Base-by-base conservation (phyloP, 2,329 filamentous ascomycete genomes). In the Chaetomium sp. region DNA sequence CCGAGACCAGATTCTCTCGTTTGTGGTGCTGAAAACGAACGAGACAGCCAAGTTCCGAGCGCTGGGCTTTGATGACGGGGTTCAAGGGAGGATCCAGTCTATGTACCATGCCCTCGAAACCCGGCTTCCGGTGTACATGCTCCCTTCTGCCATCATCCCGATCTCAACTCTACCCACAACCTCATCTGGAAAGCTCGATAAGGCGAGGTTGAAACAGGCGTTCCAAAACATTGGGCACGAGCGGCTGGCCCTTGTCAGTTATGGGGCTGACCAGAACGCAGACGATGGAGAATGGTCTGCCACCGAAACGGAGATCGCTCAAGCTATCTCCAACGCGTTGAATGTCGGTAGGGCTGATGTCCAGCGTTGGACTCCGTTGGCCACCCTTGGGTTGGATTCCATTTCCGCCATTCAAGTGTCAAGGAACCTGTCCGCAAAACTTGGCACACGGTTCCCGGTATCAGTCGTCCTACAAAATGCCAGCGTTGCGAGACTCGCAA, bases 331-430 rank as follows among this genome's bases (percentile, higher is more conserved):
- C 0, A 70, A 80, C 5, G 77, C 82, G 0, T 79, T 89, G 1
- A 73, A 77, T 0, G 72, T 85, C 0, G 72, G 83, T 0, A 63
- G 72, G 3, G 70, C 74, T 0, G 76, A 80, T 0, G 80, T 96
- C 45, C 78, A 76, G 10, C 84, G 85, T 35, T 88, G 87, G 77
- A 89, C 87, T 0, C 92, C 92, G 0, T 90, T 97, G 66, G 87
- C 90, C 62, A 85, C 83, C n/a, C 75, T 96, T 2, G 93, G 93
- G 0, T 75, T 97, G 6, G 92, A 97, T 73, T 96, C 93, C 0
- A 86, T 97, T 29, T 90, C 89, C 8, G 91, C 91, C 0, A 96
- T 97, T 67, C 78, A 84, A 0, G 76, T 96, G 9, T 85, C 90
- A 0, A 86, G 82, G 61, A 72, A 75, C 19, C 74, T 97, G 0